A percentile compares a stretch with the other conserved stretches of the same genome.
Evolutionary conservation across 2,329 filamentous ascomycete genomes (phyloP).

Genomic region (Nannizziopsis arthrosporioides): DNA sequence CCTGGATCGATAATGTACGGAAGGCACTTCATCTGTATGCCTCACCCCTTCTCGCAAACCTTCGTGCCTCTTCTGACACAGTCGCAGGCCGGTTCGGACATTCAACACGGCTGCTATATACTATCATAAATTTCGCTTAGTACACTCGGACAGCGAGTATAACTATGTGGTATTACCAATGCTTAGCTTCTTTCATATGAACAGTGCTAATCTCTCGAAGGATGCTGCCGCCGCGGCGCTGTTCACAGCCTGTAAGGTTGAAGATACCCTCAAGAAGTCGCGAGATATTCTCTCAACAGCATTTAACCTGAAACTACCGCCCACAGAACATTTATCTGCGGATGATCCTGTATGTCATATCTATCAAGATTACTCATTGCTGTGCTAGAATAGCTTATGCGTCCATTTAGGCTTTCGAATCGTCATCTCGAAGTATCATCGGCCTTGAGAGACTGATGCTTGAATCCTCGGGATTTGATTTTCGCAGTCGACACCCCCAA

Average conservation of each 20-base stretch:
- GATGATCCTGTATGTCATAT: slow-evolving; percentile 61
- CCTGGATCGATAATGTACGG: slow-evolving; percentile 77
- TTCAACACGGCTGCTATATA: slow-evolving; percentile 86
- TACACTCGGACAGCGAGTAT: slow-evolving; percentile 76
- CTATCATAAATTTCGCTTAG: slow-evolving; percentile 84
- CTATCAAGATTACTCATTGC: background rate
- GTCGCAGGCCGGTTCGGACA: slow-evolving; percentile 67
- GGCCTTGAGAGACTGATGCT: slow-evolving; percentile 86
- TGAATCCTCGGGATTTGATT: slow-evolving; percentile 87
- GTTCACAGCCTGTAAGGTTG: slow-evolving; percentile 91
- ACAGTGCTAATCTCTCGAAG: slow-evolving; percentile 28
- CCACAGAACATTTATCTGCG: slow-evolving; percentile 57
- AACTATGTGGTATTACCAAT: slow-evolving; percentile 47
- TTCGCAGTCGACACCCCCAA: slow-evolving; percentile 77
- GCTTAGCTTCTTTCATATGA: background rate
- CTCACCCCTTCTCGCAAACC: slow-evolving; percentile 3
- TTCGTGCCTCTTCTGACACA: background rate
- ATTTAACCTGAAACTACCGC: slow-evolving; percentile 65
- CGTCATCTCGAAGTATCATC: slow-evolving; percentile 66
- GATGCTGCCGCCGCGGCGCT: slow-evolving; percentile 81
- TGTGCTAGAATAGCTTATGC: background rate
- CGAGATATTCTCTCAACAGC: slow-evolving; percentile 82
- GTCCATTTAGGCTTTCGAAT: slow-evolving; percentile 60
- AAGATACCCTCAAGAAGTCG: slow-evolving; percentile 96
- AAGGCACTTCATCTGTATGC: slow-evolving; percentile 65